Evolutionary conservation across 257 asterid species (phyloP), one percentile per base, ranked within the genome.

Genomic region (Penstemon davidsonii): DNA sequence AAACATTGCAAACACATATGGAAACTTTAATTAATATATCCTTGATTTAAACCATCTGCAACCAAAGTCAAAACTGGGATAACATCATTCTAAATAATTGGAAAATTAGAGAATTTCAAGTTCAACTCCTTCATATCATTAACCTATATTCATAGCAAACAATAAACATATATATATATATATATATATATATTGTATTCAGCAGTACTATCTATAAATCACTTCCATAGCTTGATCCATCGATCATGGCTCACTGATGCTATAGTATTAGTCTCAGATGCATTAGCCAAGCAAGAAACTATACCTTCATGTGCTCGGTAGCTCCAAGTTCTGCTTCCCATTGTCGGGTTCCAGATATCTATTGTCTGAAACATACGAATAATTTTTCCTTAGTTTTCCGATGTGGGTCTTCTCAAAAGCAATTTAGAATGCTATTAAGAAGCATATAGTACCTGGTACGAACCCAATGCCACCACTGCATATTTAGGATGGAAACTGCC

Each of bases 181-280:
- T 15, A 15, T 15, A n/a, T n/a, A n/a, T 15, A 15, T 15, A 15
- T 15, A 25, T 25, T 25, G 33, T 25, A 2, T 25, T 25, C 33
- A 1, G 33, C 33, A 25, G 33, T 25, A 25, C 2, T 1, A 25
- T n/a, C 2, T 1, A 25, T 25, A 2, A 2, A 25, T 25, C 33
- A 80, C 66, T 73, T 66, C 91, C 91, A 80, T 44, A 76, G 6
- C 80, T 75, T 85, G 38, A 80, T 53, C 64, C 72, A 82, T 9
- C 70, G 71, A 39, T 82, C 88, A 64, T 78, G 82, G 72, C 88
- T 62, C 10, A 73, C 88, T 1, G 86, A 80, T 46, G 81, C 88
- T 0, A 85, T 74, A 61, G 37, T 47, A 45, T 75, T 75, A 5
- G 79, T 74, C 38, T 70, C 69, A 7, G 76, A 54, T 8, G 84